Evolutionary conservation across 306 rosid genomes (phyloP), one percentile per base, ranked within the genome.

Genomic region (Malus sieversii): DNA sequence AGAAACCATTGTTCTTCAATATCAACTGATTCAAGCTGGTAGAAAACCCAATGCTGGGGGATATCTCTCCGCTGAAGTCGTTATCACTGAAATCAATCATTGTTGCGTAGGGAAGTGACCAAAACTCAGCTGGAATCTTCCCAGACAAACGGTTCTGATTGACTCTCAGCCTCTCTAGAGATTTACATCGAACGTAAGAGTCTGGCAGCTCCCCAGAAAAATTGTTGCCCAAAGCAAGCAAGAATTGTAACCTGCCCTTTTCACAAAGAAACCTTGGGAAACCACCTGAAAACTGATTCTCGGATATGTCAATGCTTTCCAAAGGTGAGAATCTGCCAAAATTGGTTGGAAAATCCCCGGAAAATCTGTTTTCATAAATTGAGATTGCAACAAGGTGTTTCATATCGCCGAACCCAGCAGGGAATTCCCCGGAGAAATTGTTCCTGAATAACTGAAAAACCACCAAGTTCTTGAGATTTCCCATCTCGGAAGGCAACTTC

Each of bases 251-350:
- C 87, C 82, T 81, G 68, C 71, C 79, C 8, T 75, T 83, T 78
- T 90, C 90, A 84, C 99, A 96, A 82, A 96, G 81, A 86, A 79
- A 92, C 85, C 76, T 85, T 52, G 99, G 99, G 72, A 96, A 96
- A 79, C 59, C 75, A 51, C 99, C 99, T 27, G 96, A 85, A 77
- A 96, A 96, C 70, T 83, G 89, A 81, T 96, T 96, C 83, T 96
- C 99, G 2, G 99, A 96, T 83, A 96, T 86, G 88, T 96, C 99
- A n/a, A 96, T 85, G 80, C 92, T 90, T 14, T 84, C 75, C 67
- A 96, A 84, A 0, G 83, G 90, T 4, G 98, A 86, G 74, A 85
- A 90, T 5, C 87, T 84, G 69, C 98, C 99, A 3, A 96, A 82
- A 69, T 85, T 84, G 19, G 68, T 77, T 0, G 99, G 98, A 68